Evolutionary conservation across 2,329 filamentous ascomycete genomes (phyloP), one percentile per base, ranked within the genome.

Genomic region (Hortaea sp.): DNA sequence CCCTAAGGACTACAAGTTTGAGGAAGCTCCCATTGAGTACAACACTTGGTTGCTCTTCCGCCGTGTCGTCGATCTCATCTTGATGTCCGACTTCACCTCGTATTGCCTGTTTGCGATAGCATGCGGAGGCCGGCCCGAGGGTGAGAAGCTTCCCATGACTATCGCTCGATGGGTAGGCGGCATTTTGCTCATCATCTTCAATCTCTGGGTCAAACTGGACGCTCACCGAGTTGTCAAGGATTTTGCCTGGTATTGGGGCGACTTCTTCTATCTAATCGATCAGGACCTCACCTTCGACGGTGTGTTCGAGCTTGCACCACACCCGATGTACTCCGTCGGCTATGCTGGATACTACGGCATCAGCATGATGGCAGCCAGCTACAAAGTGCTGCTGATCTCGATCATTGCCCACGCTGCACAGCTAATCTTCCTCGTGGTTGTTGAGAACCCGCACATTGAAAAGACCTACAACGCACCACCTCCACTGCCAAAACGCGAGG

Each of bases 201-300:
- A 97, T 66, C 76, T 97, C 20, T 97, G 92, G 89, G 92, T 98
- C 53, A 98, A 98, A 70, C 76, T 98, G 51, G 92, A 98, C 67
- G 92, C 92, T 13, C 92, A 98, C 67, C 79, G 92, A 50, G 92
- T 98, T 42, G 92, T 98, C 63, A 97, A 97, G 68, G 92, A 98
- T 68, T 98, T 89, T 70, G 92, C 92, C 29, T 98, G 92, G 92
- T 98, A 97, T 69, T 98, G 92, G 92, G 92, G 92, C 51, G 92
- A 98, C 68, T 97, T 97, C 70, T 98, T 97, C 75, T 98, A 88
- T 69, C 82, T 98, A 61, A 87, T 98, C 65, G 92, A 98, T 68
- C 89, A 97, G 69, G 88, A 95, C 63, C 75, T 98, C 64, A 97
- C 89, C 42, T 98, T 98, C 66, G 92, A 98, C 63, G 92, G 92